Evolutionary conservation across 2,329 filamentous ascomycete species (phyloP).

Genomic region (Plenodomus lindquistii): DNA sequence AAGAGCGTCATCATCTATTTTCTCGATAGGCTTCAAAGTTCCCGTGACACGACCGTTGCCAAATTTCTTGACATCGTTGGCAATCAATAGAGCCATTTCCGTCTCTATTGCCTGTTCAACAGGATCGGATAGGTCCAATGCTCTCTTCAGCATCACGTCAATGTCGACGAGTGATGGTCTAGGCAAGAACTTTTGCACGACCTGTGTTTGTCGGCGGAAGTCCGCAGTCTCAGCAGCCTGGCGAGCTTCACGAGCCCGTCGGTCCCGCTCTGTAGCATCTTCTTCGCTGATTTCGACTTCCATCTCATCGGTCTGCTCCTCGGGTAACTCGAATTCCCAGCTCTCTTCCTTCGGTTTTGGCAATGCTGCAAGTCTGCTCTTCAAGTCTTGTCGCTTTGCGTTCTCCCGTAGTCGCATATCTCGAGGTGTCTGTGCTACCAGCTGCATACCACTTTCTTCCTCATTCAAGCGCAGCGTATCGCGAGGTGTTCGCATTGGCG

Average conservation of each 20-base stretch:
- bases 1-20: constrained; percentile 71
- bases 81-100: constrained; percentile 79
- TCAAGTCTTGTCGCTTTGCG: constrained; percentile 69
- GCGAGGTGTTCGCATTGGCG: constrained; percentile 83
- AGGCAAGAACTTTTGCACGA: constrained; percentile 84
- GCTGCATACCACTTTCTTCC: constrained; percentile 64
- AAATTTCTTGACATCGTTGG: constrained; percentile 80
- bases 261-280: constrained; percentile 75
- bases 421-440: constrained; percentile 74
- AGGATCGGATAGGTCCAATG: constrained; percentile 63
- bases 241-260: constrained; percentile 62
- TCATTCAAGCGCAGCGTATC: constrained; percentile 85
- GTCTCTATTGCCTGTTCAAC: constrained; percentile 71
- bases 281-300: constrained; percentile 62
- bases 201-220: constrained; percentile 81
- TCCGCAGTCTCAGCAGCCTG: constrained; percentile 71
- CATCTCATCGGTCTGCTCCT: constrained; percentile 69
- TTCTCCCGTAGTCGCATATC: constrained; percentile 75
- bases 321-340: constrained; percentile 90
- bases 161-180: constrained; percentile 76
- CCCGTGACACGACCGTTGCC: constrained; percentile 68
- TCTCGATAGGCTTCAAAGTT: constrained; percentile 61
- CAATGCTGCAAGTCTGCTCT: constrained; percentile 74
- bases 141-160: constrained; percentile 66
- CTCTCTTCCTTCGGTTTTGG: constrained; percentile 92